phyloP scores from a whole-genome alignment of 257 asterid genomes.

The Nicotiana tomentosiformis region DNA sequence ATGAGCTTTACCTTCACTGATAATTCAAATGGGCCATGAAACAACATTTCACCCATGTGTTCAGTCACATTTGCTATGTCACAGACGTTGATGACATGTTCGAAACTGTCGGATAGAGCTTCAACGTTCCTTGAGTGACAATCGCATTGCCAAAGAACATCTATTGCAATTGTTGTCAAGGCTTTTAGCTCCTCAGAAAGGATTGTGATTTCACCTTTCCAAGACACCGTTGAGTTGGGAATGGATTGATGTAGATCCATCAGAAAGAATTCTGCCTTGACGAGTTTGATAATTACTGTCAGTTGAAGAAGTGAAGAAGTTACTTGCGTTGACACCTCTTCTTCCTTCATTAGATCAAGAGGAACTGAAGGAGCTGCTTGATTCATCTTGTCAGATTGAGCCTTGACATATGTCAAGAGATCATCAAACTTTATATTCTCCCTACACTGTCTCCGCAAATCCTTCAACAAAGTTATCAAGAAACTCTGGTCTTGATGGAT shows the following conservation, averaged over 20 bases:
- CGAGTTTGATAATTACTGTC: not conserved
- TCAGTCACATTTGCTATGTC: not conserved
- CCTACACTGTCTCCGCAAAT: not conserved
- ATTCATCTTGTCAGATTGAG: not conserved
- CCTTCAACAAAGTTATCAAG: not conserved
- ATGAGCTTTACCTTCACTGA: not conserved
- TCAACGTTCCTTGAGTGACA: not conserved
- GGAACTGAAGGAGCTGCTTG: not conserved
- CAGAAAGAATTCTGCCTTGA: not conserved
- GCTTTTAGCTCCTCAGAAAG: not conserved
- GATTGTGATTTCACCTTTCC: not conserved
- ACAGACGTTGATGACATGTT: not conserved
- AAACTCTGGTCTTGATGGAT: not conserved
- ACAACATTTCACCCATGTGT: not conserved
- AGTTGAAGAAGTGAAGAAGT: not conserved
- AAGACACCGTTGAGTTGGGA: not conserved
- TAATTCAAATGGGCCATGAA: not conserved
- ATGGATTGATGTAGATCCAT: not conserved
- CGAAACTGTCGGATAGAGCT: not conserved
- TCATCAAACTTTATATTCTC: not conserved
- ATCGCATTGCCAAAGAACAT: not conserved
- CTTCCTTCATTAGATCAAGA: not conserved
- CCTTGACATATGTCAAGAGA: not conserved
- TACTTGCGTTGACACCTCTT: not conserved
- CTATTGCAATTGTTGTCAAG: not conserved